Evolutionary conservation across 2,329 filamentous ascomycete genomes (phyloP).

Genomic region (Neonectria hederae): DNA sequence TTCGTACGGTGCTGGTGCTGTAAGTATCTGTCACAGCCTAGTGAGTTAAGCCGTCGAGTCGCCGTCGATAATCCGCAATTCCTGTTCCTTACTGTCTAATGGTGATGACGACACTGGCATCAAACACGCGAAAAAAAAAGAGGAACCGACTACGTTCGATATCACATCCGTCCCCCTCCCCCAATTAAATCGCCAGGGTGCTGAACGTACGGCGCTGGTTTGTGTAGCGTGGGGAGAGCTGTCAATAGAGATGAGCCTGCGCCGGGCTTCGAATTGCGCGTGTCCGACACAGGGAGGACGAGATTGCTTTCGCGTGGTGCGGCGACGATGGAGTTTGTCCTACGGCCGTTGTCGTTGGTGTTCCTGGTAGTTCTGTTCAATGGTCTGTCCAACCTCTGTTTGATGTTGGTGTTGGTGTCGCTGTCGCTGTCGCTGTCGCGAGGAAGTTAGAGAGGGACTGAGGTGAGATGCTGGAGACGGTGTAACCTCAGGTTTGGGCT

Average conservation of each 20-base stretch:
- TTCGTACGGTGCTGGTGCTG: background rate
- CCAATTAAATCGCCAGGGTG: background rate
- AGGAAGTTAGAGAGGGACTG: background rate
- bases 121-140: background rate
- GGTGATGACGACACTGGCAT: background rate
- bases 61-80: background rate
- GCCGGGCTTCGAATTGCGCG: background rate
- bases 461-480: background rate
- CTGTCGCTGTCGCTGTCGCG: slow-evolving; percentile 8
- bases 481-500: background rate
- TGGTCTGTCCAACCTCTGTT: background rate
- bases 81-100: background rate
- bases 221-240: background rate
- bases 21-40: background rate
- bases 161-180: background rate
- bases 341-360: background rate
- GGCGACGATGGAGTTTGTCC: background rate
- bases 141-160: background rate
- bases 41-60: background rate
- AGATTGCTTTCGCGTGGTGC: background rate
- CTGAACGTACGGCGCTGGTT: background rate
- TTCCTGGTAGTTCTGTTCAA: background rate
- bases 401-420: background rate
- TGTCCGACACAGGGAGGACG: background rate
- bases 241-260: background rate